Evolutionary conservation across 2,329 filamentous ascomycete species (phyloP).

Genomic region (Talaromyces marneffei): DNA sequence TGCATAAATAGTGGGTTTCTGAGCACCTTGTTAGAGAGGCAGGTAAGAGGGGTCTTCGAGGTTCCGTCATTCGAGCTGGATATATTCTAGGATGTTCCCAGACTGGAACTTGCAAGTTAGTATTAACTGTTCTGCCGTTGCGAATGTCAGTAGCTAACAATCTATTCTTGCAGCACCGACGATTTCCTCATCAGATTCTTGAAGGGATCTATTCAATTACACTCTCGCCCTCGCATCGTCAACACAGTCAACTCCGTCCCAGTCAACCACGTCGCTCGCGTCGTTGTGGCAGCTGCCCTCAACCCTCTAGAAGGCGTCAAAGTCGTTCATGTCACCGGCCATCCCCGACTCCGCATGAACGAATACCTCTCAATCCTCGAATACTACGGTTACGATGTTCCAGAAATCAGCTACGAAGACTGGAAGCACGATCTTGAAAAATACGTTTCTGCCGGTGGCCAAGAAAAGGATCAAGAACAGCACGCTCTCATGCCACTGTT

Average conservation of each 20-base stretch:
- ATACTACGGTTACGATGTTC: conserved; percentile 66
- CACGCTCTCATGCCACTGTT: conserved; percentile 70
- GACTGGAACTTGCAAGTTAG: conserved; percentile 47
- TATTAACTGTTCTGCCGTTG: not conserved
- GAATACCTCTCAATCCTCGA: conserved; percentile 67
- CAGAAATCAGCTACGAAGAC: conserved; percentile 59
- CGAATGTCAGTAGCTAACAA: not conserved
- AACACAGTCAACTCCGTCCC: conserved; percentile 90
- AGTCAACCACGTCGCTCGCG: conserved; percentile 73
- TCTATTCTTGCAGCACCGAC: conserved; percentile 58
- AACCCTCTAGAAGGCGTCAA: conserved; percentile 54
- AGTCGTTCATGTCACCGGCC: conserved; percentile 72
- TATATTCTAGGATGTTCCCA: conserved; percentile 72
- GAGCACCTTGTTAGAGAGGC: conserved; percentile 71
- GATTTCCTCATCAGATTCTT: conserved; percentile 83
- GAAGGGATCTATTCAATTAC: conserved; percentile 81
- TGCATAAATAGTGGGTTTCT: conserved; percentile 56
- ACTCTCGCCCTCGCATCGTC: conserved; percentile 64
- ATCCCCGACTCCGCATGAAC: conserved; percentile 72
- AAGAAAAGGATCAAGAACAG: conserved; percentile 54
- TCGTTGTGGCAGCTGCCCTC: conserved; percentile 69
- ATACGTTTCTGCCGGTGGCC: conserved; percentile 55
- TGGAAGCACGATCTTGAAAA: conserved; percentile 65
- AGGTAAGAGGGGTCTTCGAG: conserved; percentile 67
- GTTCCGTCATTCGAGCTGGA: conserved; percentile 72